Evolutionary conservation across 1,139 yeast genomes (phyloP).

Genomic region (Taphrina populina): DNA sequence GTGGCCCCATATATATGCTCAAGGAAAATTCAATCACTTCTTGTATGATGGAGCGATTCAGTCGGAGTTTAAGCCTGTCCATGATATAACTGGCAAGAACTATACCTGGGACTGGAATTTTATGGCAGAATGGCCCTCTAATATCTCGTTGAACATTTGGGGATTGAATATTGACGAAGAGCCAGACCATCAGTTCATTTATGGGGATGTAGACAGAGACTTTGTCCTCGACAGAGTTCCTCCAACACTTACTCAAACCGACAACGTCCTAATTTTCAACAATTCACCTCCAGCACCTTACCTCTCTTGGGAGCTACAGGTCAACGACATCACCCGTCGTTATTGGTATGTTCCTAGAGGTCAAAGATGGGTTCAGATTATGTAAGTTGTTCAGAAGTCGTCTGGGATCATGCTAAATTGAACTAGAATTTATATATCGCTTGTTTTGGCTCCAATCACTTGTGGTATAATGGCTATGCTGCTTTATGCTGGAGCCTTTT

Average conservation of each 20-base stretch:
- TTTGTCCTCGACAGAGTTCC: conserved; percentile 33
- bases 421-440: conserved; percentile 1
- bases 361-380: conserved; percentile 32
- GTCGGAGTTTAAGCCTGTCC: conserved; percentile 3
- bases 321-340: conserved; percentile 30
- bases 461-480: conserved; percentile 22
- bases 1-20: conserved; percentile 32
- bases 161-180: conserved; percentile 33
- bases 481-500: conserved; percentile 23
- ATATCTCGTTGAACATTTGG: conserved; percentile 31
- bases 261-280: conserved; percentile 22
- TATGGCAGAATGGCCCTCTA: conserved; percentile 29
- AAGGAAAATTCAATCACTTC: conserved; percentile 28
- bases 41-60: conserved; percentile 28
- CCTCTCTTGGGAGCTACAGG: conserved; percentile 29
- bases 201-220: conserved; percentile 34
- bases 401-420: not conserved
- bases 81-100: conserved; percentile 9
- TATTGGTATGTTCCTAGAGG: conserved; percentile 30
- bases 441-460: conserved; percentile 19
- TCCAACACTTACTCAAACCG: conserved; percentile 22
- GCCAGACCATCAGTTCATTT: conserved; percentile 31
- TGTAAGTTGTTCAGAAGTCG: not conserved
- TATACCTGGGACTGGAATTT: conserved; percentile 23
- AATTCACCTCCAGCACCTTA: conserved; percentile 31